phyloP scores from a whole-genome alignment of 148 eudicot species.

The Rhododendron molle region DNA sequence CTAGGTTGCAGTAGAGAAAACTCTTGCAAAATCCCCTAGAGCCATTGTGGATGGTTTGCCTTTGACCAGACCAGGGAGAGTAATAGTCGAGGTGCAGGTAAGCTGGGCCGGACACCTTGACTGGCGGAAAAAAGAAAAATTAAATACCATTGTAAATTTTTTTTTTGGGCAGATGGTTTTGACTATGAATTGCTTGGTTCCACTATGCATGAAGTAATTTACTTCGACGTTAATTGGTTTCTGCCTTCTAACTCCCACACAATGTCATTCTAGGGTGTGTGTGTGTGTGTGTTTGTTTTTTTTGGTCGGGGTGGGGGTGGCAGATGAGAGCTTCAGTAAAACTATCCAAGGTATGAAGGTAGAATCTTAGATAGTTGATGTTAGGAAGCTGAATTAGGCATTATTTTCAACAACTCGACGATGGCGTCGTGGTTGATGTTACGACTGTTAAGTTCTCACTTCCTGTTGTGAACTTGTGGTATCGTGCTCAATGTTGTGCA shows the following conservation, averaged over 20 bases:
- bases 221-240: neutral
- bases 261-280: neutral
- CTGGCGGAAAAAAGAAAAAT: no score
- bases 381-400: neutral
- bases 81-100: no score
- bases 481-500: neutral
- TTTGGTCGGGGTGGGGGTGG: neutral
- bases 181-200: conserved; percentile 7
- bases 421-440: neutral
- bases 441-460: neutral
- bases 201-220: neutral
- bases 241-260: neutral
- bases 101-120: no score
- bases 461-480: neutral
- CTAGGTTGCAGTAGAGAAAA: no score
- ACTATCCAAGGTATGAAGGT: neutral
- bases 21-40: no score
- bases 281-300: no score
- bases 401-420: neutral
- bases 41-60: no score
- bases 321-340: neutral
- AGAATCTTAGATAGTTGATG: neutral
- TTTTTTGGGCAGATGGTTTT: neutral
- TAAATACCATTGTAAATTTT: neutral
- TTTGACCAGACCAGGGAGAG: no score